phyloP scores from a whole-genome alignment of 441 rosid genomes.

The Gossypium lobatum region DNA sequence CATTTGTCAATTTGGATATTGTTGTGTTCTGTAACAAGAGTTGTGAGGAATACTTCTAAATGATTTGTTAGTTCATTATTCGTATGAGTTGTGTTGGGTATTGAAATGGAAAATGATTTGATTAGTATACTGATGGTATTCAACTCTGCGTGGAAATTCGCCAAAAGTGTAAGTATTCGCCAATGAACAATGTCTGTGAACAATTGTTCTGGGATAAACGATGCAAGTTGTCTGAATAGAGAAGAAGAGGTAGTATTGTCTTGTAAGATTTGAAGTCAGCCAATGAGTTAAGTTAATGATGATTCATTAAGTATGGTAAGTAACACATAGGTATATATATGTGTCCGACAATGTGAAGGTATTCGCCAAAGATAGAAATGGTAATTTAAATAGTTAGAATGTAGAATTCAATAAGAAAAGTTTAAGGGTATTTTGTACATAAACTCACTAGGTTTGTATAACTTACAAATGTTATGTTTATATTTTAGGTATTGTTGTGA shows the following conservation, averaged over 20 bases:
- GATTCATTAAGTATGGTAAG: background rate
- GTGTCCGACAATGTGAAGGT: background rate
- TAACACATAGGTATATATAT: background rate
- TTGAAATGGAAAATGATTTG: background rate
- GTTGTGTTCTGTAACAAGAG: background rate
- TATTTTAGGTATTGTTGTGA: background rate
- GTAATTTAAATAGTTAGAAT: background rate
- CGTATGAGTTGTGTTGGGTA: background rate
- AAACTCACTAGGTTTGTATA: background rate
- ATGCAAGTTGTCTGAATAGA: background rate
- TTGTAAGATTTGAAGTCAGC: background rate
- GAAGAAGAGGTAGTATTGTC: background rate
- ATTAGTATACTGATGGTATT: background rate
- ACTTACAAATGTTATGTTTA: background rate
- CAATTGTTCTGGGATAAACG: background rate
- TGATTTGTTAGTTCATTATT: background rate
- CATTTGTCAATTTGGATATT: background rate
- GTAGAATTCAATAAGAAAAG: background rate
- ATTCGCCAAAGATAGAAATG: background rate
- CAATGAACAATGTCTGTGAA: background rate
- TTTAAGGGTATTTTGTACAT: background rate
- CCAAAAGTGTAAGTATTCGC: background rate
- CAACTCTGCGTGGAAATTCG: background rate
- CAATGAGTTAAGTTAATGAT: background rate
- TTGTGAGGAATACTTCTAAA: background rate